Conservation (phyloP, 1,284 basidiomycete species). For the Marasmius sp. region DNA sequence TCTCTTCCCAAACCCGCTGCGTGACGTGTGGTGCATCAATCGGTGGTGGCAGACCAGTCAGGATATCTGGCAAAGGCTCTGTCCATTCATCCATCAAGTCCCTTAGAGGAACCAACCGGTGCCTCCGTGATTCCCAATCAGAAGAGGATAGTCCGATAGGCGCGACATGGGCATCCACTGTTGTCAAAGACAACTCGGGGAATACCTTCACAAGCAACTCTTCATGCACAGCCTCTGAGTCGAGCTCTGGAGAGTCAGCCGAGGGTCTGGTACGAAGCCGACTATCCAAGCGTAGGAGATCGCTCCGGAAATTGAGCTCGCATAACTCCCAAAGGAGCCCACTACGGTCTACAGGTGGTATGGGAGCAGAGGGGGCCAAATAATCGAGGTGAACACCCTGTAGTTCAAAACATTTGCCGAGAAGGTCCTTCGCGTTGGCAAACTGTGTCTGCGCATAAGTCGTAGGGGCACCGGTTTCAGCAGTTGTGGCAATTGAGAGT, state of each 20-base stretch:
- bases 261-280: too few relatives aligned
- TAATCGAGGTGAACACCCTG: background rate
- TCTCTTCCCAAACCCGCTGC: background rate
- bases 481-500: background rate
- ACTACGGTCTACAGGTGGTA: background rate
- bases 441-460: background rate
- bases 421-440: background rate
- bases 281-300: too few relatives aligned
- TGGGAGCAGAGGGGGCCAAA: background rate
- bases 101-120: background rate
- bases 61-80: background rate
- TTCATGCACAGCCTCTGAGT: background rate
- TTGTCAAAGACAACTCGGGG: background rate
- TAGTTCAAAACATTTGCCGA: background rate
- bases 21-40: background rate
- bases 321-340: background rate
- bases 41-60: background rate
- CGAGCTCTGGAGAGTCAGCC: too few relatives aligned
- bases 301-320: background rate
- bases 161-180: background rate
- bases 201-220: background rate
- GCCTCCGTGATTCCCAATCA: background rate
- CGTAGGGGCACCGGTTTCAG: background rate
- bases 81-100: background rate
- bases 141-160: background rate